A percentile compares a stretch with the other conserved stretches of the same genome.
phyloP scores from a whole-genome alignment of 768 basidiomycete species.

The Kwoniella heveanensis region DNA sequence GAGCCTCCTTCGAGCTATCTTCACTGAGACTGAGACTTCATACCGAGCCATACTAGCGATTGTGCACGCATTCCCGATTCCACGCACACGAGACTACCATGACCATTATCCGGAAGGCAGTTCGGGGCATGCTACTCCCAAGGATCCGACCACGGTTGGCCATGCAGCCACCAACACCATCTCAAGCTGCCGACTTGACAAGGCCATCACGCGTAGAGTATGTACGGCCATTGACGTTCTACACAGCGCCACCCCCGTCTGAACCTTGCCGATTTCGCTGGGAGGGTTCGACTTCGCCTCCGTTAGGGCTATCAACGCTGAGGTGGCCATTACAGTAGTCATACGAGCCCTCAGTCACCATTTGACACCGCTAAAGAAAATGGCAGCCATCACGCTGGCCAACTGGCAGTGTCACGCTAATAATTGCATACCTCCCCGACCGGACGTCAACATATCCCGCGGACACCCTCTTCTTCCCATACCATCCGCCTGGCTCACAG shows the following conservation, averaged over 20 bases:
- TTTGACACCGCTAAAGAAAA: neutral
- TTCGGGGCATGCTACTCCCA: neutral
- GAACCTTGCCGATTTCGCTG: neutral
- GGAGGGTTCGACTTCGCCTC: neutral
- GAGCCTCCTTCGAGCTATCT: neutral
- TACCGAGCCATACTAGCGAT: neutral
- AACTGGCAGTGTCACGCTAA: neutral
- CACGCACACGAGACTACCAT: neutral
- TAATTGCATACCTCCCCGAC: neutral
- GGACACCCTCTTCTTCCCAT: neutral
- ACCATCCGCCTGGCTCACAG: neutral
- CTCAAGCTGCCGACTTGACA: neutral
- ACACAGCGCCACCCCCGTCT: neutral
- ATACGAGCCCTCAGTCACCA: neutral
- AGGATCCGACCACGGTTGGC: neutral
- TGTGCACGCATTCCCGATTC: neutral
- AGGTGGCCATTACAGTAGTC: neutral
- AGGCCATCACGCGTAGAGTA: neutral
- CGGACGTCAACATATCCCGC: neutral
- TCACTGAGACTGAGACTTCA: neutral
- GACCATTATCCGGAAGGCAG: neutral
- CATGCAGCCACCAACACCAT: neutral
- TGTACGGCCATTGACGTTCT: neutral
- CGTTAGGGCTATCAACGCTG: neutral
- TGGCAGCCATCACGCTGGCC: neutral